Evolutionary conservation across 176 grass and related monocot species (phyloP).

Genomic region (Alopecurus myosuroides): DNA sequence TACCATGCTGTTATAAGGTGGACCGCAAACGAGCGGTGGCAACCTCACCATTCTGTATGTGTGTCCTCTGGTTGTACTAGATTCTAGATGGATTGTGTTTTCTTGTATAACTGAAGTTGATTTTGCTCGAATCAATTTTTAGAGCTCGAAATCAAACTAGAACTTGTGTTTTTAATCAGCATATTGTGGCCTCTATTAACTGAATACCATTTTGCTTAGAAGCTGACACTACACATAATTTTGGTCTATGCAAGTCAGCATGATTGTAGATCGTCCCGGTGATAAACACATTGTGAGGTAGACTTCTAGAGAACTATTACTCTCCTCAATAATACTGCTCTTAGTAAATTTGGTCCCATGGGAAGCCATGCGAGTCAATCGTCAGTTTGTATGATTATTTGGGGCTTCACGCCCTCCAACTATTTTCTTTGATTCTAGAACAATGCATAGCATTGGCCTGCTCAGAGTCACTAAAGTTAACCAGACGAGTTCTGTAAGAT

Average conservation of each 20-base stretch:
- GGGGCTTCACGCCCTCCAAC: not conserved
- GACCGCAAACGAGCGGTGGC: not conserved
- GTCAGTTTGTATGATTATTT: not conserved
- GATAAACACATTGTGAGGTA: not conserved
- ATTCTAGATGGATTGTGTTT: not conserved
- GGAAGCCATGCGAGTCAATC: not conserved
- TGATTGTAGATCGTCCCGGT: not conserved
- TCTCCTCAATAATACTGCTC: not conserved
- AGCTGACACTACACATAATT: conserved; percentile 3
- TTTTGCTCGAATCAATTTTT: not conserved
- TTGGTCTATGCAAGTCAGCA: conserved; percentile 13
- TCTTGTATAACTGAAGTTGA: not conserved
- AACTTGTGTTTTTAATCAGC: not conserved
- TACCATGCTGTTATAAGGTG: not conserved
- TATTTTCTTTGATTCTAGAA: not conserved
- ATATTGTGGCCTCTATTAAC: not conserved
- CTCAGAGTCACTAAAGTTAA: not conserved
- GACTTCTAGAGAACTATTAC: not conserved
- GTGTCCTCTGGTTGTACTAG: not conserved
- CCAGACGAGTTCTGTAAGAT: not conserved
- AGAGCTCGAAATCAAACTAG: not conserved
- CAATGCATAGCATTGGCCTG: not conserved
- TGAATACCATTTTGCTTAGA: conserved; percentile 9
- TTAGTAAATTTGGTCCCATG: not conserved
- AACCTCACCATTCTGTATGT: not conserved